phyloP scores from a whole-genome alignment of 2,329 filamentous ascomycete species.

The Chaetomium sp. region DNA sequence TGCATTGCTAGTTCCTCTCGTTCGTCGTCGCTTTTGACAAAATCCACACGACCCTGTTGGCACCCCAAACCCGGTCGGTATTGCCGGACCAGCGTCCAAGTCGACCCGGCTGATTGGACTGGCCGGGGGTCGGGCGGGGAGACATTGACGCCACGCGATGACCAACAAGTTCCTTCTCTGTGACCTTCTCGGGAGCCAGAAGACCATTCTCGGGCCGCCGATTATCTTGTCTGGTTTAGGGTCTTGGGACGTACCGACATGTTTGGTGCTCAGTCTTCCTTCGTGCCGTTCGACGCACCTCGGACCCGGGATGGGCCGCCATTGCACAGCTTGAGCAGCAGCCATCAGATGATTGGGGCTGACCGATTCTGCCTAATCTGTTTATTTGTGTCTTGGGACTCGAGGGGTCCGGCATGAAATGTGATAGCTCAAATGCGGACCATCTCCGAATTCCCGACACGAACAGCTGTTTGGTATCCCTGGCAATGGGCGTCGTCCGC shows the following conservation, averaged over 20 bases:
- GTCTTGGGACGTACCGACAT: slow-evolving; percentile 1
- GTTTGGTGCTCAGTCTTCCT: background rate
- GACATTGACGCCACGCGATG: slow-evolving; percentile 12
- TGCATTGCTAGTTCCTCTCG: slow-evolving; percentile 7
- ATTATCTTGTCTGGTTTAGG: background rate
- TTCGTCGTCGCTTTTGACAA: slow-evolving; percentile 8
- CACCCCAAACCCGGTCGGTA: slow-evolving; percentile 6
- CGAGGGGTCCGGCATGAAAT: slow-evolving; percentile 4
- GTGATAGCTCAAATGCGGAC: slow-evolving; percentile 18
- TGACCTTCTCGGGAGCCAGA: background rate
- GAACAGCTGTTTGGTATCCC: background rate
- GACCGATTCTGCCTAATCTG: slow-evolving; percentile 12
- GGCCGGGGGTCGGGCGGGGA: background rate
- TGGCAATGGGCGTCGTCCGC: background rate
- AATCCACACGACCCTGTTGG: slow-evolving; percentile 3
- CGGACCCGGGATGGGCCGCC: slow-evolving; percentile 17
- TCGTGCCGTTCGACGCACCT: slow-evolving; percentile 12
- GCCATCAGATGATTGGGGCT: background rate
- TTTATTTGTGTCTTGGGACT: slow-evolving; percentile 19
- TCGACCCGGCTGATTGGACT: slow-evolving; percentile 17
- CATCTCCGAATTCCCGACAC: slow-evolving; percentile 3
- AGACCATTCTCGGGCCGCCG: slow-evolving; percentile 4
- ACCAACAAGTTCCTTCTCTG: slow-evolving; percentile 6
- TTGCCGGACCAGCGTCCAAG: slow-evolving; percentile 5
- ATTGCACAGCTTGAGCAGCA: slow-evolving; percentile 17